These are phyloP conservation scores for Tylopilus balloui DNA, from an alignment of 768 basidiomycete species.

Conservation along the genomic window DNA sequence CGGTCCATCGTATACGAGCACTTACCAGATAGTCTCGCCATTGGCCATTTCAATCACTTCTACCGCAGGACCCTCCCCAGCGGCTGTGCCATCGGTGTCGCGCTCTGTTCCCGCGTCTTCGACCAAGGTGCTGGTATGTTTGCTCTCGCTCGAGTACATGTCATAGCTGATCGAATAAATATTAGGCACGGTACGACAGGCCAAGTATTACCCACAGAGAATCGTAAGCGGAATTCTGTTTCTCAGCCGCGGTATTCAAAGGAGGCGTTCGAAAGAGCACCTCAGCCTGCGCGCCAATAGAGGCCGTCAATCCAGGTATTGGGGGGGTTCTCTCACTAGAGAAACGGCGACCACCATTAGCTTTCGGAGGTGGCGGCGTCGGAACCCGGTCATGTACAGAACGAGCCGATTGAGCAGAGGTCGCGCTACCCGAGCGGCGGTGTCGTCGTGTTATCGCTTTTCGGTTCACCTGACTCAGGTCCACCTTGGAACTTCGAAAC, in stretches of 20 bases:
- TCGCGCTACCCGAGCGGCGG: conserved; percentile 58
- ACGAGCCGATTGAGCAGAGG: conserved; percentile 57
- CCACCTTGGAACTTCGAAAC: conserved; percentile 49
- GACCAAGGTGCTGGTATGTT: conserved; percentile 30
- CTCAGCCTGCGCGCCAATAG: conserved; percentile 41
- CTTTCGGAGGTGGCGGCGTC: conserved; percentile 78
- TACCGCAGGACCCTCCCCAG: conserved; percentile 54
- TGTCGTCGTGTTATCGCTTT: conserved; percentile 48
- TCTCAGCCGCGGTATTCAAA: conserved; percentile 47
- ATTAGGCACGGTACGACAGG: conserved; percentile 13
- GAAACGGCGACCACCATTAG: conserved; percentile 52
- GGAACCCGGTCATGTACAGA: conserved; percentile 80
- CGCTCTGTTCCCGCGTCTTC: conserved; percentile 32
- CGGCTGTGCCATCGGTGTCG: conserved; percentile 24
- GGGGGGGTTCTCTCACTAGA: conserved; percentile 66
- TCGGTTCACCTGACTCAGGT: conserved; percentile 50
- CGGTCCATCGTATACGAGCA: conserved; percentile 7
- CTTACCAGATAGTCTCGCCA: conserved; percentile 82
- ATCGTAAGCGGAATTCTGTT: conserved; percentile 69
- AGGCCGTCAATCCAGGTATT: conserved; percentile 57
- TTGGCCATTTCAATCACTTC: conserved; percentile 84
- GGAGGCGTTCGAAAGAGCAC: conserved; percentile 38
- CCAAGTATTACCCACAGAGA: conserved; percentile 56
- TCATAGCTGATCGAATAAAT: conserved; percentile 55
- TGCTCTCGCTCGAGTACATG: conserved; percentile 67